A percentile compares a stretch with the other conserved stretches of the same genome.
phyloP scores from a whole-genome alignment of 139 green algal genomes.

The Chlorella sp. region DNA sequence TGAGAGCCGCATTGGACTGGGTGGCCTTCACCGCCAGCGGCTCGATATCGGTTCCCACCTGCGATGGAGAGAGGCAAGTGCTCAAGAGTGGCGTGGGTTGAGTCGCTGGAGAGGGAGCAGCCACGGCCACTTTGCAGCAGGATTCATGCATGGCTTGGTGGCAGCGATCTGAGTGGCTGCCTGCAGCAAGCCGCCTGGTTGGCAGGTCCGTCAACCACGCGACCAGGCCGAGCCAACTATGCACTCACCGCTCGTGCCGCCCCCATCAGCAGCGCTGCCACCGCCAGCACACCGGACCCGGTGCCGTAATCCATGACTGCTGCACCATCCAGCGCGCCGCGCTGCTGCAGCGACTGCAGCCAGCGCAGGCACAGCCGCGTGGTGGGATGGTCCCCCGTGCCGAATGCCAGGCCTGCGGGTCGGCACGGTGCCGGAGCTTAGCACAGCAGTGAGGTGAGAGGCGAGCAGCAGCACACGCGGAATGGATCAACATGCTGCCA shows the following conservation, averaged over 20 bases:
- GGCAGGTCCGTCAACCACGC: too few species aligned
- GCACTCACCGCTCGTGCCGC: conserved; percentile 54
- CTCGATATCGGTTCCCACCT: conserved; percentile 80
- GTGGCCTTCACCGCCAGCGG: conserved; percentile 67
- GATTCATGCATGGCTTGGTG: background rate
- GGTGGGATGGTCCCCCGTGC: conserved; percentile 92
- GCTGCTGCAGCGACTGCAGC: conserved; percentile 37
- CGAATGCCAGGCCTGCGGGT: conserved; percentile 89
- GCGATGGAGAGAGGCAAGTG: background rate
- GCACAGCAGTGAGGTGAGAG: too few species aligned
- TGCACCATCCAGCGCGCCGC: conserved; percentile 14
- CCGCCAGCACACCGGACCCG: conserved; percentile 79
- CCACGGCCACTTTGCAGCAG: background rate
- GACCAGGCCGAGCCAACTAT: too few species aligned
- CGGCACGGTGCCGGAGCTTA: background rate
- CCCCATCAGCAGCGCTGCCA: conserved; percentile 75
- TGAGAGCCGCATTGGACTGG: conserved; percentile 74
- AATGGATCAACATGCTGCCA: too few species aligned
- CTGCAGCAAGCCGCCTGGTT: background rate
- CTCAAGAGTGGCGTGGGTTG: too few species aligned
- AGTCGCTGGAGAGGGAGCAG: background rate
- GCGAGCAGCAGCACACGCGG: too few species aligned
- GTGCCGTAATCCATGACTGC: conserved; percentile 71
- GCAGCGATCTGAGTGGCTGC: background rate
- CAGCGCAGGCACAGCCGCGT: conserved; percentile 85